phyloP scores from a whole-genome alignment of 2,329 filamentous ascomycete species.

The Niveomyces coronatus region DNA sequence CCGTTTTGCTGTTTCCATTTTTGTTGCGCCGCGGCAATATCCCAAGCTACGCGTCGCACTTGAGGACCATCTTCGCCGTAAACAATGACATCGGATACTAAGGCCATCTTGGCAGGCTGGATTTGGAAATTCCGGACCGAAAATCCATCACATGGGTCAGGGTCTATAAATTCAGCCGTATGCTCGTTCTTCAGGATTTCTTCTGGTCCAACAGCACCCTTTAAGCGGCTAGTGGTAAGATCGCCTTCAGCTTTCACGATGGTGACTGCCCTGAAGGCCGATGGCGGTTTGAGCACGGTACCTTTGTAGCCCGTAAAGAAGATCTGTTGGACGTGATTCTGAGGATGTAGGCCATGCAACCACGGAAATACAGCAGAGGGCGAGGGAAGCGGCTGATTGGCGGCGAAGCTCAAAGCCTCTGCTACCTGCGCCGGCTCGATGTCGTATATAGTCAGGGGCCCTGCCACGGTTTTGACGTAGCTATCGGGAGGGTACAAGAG shows the following conservation, averaged over 20 bases:
- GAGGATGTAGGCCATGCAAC: slow-evolving; percentile 84
- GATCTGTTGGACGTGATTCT: slow-evolving; percentile 78
- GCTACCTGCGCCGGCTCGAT: slow-evolving; percentile 60
- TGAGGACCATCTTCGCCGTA: slow-evolving; percentile 65
- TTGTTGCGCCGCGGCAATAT: slow-evolving; percentile 65
- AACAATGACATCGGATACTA: slow-evolving; percentile 83
- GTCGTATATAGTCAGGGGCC: slow-evolving; percentile 55
- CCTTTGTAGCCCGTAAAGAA: slow-evolving; percentile 79
- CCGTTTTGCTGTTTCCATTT: slow-evolving; percentile 61
- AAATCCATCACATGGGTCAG: slow-evolving; percentile 82
- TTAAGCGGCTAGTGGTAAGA: slow-evolving; percentile 62
- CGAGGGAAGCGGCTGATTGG: slow-evolving; percentile 73
- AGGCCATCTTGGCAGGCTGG: slow-evolving; percentile 77
- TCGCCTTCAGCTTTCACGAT: slow-evolving; percentile 85
- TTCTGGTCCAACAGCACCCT: slow-evolving; percentile 73
- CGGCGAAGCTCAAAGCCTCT: slow-evolving; percentile 62
- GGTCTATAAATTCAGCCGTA: slow-evolving; percentile 60
- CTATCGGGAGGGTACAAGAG: slow-evolving; percentile 63
- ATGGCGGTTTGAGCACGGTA: slow-evolving; percentile 54
- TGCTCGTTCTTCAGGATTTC: slow-evolving; percentile 56
- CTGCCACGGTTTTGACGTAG: slow-evolving; percentile 42
- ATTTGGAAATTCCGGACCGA: slow-evolving; percentile 97
- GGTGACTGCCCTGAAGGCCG: slow-evolving; percentile 70
- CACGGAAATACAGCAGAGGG: slow-evolving; percentile 87
- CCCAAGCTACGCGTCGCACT: slow-evolving; percentile 54